These are phyloP conservation scores for Cymbopogon flexuosus DNA, from an alignment of 202 grass and related monocot genomes.

Conservation along the genomic window DNA sequence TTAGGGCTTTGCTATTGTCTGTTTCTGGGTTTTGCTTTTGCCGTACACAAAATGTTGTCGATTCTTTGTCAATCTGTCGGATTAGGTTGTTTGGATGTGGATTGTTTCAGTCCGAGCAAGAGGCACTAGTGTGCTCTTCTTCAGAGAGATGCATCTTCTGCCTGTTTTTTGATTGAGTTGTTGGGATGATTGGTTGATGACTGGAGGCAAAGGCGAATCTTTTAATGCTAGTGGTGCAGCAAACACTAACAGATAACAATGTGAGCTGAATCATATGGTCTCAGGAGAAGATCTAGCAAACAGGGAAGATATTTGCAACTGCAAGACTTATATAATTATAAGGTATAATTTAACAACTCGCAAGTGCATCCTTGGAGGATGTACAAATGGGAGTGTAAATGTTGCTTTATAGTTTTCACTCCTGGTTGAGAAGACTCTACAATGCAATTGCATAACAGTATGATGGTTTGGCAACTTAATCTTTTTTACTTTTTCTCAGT, in stretches of 20 bases:
- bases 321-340: background rate
- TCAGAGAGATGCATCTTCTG: background rate
- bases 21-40: background rate
- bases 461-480: background rate
- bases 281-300: background rate
- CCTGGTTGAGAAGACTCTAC: background rate
- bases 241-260: background rate
- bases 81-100: slow-evolving; percentile 2
- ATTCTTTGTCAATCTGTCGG: background rate
- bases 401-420: background rate
- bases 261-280: background rate
- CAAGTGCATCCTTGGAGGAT: no score
- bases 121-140: background rate
- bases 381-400: no score
- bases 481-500: background rate
- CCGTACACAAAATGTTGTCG: background rate
- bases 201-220: background rate
- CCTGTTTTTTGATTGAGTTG: background rate
- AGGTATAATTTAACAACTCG: background rate
- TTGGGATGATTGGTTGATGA: background rate
- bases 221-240: background rate
- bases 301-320: background rate
- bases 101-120: background rate
- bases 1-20: slow-evolving; percentile 12
- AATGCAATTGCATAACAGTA: background rate